phyloP scores from a whole-genome alignment of 169 alveolate species.

The Fabrea salina region DNA sequence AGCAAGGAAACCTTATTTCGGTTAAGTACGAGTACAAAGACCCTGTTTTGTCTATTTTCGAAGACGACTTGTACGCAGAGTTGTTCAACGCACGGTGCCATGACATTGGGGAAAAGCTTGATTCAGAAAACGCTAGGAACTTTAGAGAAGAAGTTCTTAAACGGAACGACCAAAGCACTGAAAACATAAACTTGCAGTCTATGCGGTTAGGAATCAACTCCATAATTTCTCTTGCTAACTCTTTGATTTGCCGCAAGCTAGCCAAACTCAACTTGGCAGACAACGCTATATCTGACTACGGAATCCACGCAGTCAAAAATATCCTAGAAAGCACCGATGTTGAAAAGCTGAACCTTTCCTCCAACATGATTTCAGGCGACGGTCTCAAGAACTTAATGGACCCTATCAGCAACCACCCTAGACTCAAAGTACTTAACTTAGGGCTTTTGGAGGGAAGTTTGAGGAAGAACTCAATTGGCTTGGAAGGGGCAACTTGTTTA shows the following conservation, averaged over 20 bases:
- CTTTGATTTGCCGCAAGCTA: conserved; percentile 48
- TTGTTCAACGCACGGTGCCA: conserved; percentile 73
- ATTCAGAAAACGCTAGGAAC: conserved; percentile 70
- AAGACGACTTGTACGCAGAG: conserved; percentile 65
- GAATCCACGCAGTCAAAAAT: conserved; percentile 82
- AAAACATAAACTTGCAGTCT: conserved; percentile 63
- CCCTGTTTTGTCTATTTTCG: conserved; percentile 56
- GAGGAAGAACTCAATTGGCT: conserved; percentile 77
- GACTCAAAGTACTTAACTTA: conserved; percentile 67
- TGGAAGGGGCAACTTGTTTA: conserved; percentile 79
- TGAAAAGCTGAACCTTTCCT: conserved; percentile 65
- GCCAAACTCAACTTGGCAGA: conserved; percentile 75
- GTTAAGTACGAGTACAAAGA: conserved; percentile 38
- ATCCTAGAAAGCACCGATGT: conserved; percentile 62
- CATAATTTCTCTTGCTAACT: conserved; percentile 70
- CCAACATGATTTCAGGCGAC: conserved; percentile 82
- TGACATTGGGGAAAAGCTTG: conserved; percentile 73
- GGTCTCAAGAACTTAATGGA: conserved; percentile 78
- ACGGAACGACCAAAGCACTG: conserved; percentile 63
- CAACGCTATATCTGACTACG: conserved; percentile 79
- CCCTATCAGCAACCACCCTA: conserved; percentile 62
- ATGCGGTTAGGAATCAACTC: conserved; percentile 79
- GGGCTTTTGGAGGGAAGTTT: conserved; percentile 83
- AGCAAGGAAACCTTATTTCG: conserved; percentile 21
- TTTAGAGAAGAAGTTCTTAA: conserved; percentile 78